Base-by-base conservation (phyloP, 208 protist genomes). In the Leishmania tropica region DNA sequence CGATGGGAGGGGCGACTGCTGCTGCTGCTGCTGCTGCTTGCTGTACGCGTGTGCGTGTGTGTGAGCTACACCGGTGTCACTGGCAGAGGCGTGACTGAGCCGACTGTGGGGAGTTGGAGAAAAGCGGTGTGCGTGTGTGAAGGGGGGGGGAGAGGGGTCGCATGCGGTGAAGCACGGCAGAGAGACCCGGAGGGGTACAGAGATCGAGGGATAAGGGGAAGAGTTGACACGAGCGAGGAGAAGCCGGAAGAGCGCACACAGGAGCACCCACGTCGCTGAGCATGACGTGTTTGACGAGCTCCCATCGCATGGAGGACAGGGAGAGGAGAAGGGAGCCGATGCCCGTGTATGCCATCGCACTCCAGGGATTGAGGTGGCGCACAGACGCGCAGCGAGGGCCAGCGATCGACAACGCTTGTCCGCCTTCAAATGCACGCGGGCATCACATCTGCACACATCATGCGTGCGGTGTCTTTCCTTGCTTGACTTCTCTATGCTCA, bases 41-140 rank as follows among this genome's bases (percentile, higher is more conserved):
- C 17, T 56, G 71, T 65, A 47, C 68, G 31, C 74, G 60, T 83
- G 72, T 83, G 51, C 53, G 67, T 60, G 31, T 56, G 47, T 76
- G 72, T 37, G 53, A n/a, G 31, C 70, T 47, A n/a, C 45, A 74
- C 45, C 21, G 47, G 45, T 31, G 70, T 21, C 70, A 54, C 45
- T 54, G 70, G 47, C 24, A 74, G 51, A 74, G 45, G 45, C 40
- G 67, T 72, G 40, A 28, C 31, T 42, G 67, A 42, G 40, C 21
- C 8, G 48, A 47, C 67, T 72, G 67, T 72, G 67, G 4, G 13
- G 21, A 31, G 31, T 2, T 10, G 17, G 35, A 19, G 35, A 40
- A 40, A 19, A 19, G 19, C 17, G 17, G 37, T 56, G 47, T 5
- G 24, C 5, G 21, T 24, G 31, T 13, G 53, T 21, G 19, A 10